phyloP scores from a whole-genome alignment of 83 land plant genomes.

The Picea engelmannii region DNA sequence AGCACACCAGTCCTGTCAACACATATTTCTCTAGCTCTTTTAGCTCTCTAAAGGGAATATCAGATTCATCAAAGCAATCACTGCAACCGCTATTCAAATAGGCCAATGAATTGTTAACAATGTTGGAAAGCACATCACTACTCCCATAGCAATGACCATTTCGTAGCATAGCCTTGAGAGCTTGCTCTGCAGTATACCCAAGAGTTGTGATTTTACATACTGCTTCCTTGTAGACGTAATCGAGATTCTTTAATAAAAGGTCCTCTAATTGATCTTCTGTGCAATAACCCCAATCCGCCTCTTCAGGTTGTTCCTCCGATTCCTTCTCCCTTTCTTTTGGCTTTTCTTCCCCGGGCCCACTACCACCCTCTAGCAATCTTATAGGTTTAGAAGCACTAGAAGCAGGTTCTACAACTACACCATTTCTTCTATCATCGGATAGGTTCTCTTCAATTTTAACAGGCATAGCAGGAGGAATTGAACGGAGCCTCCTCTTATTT shows the following conservation, averaged over 20 bases:
- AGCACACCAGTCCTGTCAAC: constrained; percentile 15
- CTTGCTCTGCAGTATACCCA: constrained; percentile 55
- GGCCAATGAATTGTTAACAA: constrained; percentile 6
- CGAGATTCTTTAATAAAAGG: constrained; percentile 50
- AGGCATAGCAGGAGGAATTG: background rate
- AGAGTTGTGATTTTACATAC: constrained; percentile 37
- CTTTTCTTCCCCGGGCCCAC: constrained; percentile 3
- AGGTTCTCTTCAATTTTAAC: background rate
- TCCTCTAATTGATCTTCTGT: constrained; percentile 82
- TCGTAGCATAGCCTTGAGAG: constrained; percentile 46
- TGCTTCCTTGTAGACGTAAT: constrained; percentile 63
- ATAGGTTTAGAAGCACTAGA: constrained; percentile 6
- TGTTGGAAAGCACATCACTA: constrained; percentile 23
- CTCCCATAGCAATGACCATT: constrained; percentile 67
- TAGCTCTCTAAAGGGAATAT: constrained; percentile 16
- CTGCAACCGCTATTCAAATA: background rate
- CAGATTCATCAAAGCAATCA: background rate
- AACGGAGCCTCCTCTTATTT: constrained; percentile 13
- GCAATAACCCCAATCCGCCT: constrained; percentile 56
- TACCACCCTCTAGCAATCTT: background rate
- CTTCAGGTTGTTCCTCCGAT: background rate
- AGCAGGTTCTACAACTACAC: background rate
- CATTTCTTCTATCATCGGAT: constrained; percentile 5
- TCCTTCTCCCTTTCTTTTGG: background rate
- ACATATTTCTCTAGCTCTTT: constrained; percentile 21